Percentiles rank a stretch among this genome's conserved stretches.
These are phyloP conservation scores for Yamadazyma conglobata DNA, from an alignment of 1,139 yeast genomes.

Conservation along the genomic window DNA sequence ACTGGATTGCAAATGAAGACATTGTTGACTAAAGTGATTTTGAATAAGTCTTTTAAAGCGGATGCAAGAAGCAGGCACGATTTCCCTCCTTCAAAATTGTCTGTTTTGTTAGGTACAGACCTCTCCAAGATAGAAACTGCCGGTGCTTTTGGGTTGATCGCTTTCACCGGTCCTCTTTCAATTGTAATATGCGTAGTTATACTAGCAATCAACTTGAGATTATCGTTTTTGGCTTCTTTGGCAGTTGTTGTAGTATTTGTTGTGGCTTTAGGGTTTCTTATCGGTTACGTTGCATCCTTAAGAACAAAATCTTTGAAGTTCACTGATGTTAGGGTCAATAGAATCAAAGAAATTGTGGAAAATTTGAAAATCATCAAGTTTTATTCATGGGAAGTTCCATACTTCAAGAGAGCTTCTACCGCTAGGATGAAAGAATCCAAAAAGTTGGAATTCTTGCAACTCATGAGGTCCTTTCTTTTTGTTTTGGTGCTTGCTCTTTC, in stretches of 20 bases:
- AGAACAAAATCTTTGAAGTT: conserved; percentile 25
- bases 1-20: conserved; percentile 66
- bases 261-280: conserved; percentile 19
- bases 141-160: conserved; percentile 27
- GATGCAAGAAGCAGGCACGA: conserved; percentile 54
- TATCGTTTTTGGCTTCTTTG: conserved; percentile 32
- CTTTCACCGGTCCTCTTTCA: conserved; percentile 26
- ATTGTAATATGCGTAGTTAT: conserved; percentile 31
- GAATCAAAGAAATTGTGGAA: conserved; percentile 33
- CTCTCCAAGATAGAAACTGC: conserved; percentile 35
- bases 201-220: conserved; percentile 32
- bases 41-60: conserved; percentile 62
- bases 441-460: conserved; percentile 45
- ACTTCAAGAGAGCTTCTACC: conserved; percentile 40
- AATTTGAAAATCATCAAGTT: conserved; percentile 36
- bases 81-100: conserved; percentile 65
- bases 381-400: conserved; percentile 71
- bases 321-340: conserved; percentile 34
- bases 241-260: conserved; percentile 27
- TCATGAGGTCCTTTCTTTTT: conserved; percentile 54
- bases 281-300: conserved; percentile 23
- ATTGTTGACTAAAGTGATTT: conserved; percentile 62
- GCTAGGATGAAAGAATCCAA: conserved; percentile 50
- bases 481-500: conserved; percentile 61
- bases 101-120: conserved; percentile 47